Evolutionary conservation across 768 basidiomycete species (phyloP).

Genomic region (Agaricus sinodeliciosus): DNA sequence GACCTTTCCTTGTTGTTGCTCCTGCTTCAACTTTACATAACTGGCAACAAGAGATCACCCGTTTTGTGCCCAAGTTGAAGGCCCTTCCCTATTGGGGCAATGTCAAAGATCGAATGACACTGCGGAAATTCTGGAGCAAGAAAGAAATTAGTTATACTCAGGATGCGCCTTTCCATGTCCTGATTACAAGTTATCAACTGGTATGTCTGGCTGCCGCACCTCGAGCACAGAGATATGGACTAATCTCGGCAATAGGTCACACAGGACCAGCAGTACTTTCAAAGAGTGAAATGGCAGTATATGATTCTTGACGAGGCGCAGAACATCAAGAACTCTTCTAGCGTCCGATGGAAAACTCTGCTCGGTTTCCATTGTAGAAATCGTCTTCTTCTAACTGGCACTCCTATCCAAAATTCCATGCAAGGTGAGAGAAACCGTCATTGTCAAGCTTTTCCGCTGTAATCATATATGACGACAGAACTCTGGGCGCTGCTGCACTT

Average conservation of each 20-base stretch:
- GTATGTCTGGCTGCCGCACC: conserved; percentile 37
- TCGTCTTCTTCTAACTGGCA: conserved; percentile 89
- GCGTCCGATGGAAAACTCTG: conserved; percentile 94
- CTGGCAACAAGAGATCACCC: conserved; percentile 97
- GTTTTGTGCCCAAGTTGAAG: conserved; percentile 91
- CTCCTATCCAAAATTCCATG: conserved; percentile 99
- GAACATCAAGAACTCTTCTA: conserved; percentile 97
- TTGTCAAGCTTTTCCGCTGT: conserved; percentile 1
- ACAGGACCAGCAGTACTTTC: conserved; percentile 97
- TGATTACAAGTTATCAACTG: conserved; percentile 96
- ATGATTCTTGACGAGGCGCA: conserved; percentile 99
- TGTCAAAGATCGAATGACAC: conserved; percentile 88
- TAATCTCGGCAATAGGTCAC: conserved; percentile 52
- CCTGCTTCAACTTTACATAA: conserved; percentile 97
- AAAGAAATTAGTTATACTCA: conserved; percentile 94
- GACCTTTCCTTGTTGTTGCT: conserved; percentile 96
- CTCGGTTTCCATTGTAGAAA: conserved; percentile 96
- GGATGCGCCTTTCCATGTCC: conserved; percentile 92
- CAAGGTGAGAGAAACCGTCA: conserved; percentile 55
- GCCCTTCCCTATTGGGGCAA: conserved; percentile 98
- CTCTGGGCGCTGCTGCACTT: conserved; percentile 98
- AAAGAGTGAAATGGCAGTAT: conserved; percentile 98
- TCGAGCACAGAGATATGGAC: not conserved
- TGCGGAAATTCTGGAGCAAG: conserved; percentile 97
- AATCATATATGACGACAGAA: conserved; percentile 41